Conservation (phyloP, 345 rosid genomes). For the Euphorbia tirucalli region DNA sequence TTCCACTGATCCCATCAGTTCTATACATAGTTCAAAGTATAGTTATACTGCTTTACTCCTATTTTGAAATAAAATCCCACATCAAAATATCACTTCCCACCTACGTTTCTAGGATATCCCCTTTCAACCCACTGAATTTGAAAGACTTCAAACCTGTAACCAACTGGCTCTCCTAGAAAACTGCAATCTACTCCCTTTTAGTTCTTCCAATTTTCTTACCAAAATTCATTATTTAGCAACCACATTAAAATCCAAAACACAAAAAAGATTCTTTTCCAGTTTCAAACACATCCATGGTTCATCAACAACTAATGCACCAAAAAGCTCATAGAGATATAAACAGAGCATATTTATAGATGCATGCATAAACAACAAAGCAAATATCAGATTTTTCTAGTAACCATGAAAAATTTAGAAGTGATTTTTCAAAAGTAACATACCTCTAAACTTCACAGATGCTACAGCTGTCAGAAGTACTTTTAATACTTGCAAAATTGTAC, state of each 20-base stretch:
- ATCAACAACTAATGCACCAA: not conserved
- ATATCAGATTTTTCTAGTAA: not conserved
- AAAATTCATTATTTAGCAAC: not conserved
- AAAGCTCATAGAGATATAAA: not conserved
- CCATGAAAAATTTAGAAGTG: slow-evolving; percentile 21
- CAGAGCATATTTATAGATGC: slow-evolving; percentile 11
- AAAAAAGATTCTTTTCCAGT: not conserved
- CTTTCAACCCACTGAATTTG: not conserved
- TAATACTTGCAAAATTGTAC: too few relatives aligned
- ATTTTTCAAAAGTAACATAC: slow-evolving; percentile 16
- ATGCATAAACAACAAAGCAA: slow-evolving; percentile 1
- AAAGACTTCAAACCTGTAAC: not conserved
- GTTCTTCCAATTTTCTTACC: not conserved
- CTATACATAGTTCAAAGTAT: too few relatives aligned
- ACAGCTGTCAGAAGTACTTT: too few relatives aligned
- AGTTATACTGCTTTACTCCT: not conserved
- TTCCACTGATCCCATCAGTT: too few relatives aligned
- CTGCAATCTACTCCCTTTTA: not conserved
- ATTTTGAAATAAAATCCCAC: not conserved
- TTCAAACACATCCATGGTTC: not conserved
- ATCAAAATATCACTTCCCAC: not conserved
- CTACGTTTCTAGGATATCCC: not conserved
- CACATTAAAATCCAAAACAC: not conserved
- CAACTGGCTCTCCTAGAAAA: too few relatives aligned
- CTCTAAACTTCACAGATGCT: too few relatives aligned